Conservation (phyloP, 805 yeast genomes). For the Monosporozyma aerobia region DNA sequence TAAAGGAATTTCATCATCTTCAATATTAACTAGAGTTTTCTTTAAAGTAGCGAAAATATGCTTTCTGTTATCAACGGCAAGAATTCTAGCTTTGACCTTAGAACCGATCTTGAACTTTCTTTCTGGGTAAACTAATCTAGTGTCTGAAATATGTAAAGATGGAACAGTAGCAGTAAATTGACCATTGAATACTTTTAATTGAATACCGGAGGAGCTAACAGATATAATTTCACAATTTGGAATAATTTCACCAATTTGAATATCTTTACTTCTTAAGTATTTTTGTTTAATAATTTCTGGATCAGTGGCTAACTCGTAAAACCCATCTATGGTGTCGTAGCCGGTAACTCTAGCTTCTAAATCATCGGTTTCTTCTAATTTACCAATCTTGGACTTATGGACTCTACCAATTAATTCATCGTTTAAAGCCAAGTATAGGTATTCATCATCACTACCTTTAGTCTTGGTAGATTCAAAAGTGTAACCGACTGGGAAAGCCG, state of each 20-base stretch:
- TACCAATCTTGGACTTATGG: conserved; percentile 63
- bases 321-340: conserved; percentile 55
- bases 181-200: conserved; percentile 51
- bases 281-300: conserved; percentile 52
- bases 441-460: conserved; percentile 48
- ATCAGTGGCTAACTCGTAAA: conserved; percentile 60
- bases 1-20: conserved; percentile 27
- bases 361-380: conserved; percentile 46
- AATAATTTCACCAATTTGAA: conserved; percentile 65
- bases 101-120: conserved; percentile 81
- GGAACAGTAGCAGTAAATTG: conserved; percentile 70
- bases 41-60: conserved; percentile 63
- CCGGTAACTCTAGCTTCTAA: conserved; percentile 76
- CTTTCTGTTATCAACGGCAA: conserved; percentile 39
- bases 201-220: conserved; percentile 54
- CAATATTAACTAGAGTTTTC: conserved; percentile 64
- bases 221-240: conserved; percentile 47
- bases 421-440: conserved; percentile 50
- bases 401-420: conserved; percentile 57
- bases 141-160: conserved; percentile 70
- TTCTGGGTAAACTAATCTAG: conserved; percentile 80
- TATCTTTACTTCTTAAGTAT: conserved; percentile 60
- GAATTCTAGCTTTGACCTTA: conserved; percentile 66
- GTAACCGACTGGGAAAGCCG: conserved; percentile 76
- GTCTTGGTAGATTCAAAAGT: conserved; percentile 44